Evolutionary conservation across 495 filamentous ascomycete species (phyloP).

Genomic region (Neurospora tetraspora): DNA sequence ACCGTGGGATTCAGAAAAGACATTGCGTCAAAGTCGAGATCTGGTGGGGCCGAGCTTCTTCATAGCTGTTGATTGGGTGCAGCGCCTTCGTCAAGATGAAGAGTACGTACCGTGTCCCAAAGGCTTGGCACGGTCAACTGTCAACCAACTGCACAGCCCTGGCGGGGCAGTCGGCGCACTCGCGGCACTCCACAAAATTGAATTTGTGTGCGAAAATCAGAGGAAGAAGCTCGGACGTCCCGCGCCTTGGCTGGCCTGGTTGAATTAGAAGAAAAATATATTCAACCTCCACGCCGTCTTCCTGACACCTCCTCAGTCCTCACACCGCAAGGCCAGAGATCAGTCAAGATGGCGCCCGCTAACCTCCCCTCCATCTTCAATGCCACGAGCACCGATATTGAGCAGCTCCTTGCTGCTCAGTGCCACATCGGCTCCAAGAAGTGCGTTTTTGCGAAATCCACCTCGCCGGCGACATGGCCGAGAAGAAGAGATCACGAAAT

Average conservation of each 20-base stretch:
- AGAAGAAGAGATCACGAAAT: background rate
- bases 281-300: constrained; percentile 22
- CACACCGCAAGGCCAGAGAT: constrained; percentile 35
- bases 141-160: constrained; percentile 20
- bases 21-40: background rate
- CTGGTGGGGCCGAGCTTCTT: background rate
- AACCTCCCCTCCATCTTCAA: constrained; percentile 84
- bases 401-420: constrained; percentile 96
- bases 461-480: background rate
- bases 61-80: background rate
- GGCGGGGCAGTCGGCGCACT: constrained; percentile 20
- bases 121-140: background rate
- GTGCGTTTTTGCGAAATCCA: constrained; percentile 9
- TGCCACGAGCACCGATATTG: constrained; percentile 70
- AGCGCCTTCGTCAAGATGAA: background rate
- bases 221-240: constrained; percentile 5
- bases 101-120: background rate
- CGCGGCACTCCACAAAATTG: constrained; percentile 23
- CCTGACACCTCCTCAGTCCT: constrained; percentile 42
- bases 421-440: constrained; percentile 98
- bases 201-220: constrained; percentile 28
- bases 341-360: constrained; percentile 79
- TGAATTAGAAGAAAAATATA: constrained; percentile 19
- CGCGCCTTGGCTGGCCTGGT: constrained; percentile 14
- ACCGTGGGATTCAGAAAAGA: background rate